These are phyloP conservation scores for Beta macrorhiza DNA, from an alignment of 179 eudicot genomes.

Conservation along the genomic window DNA sequence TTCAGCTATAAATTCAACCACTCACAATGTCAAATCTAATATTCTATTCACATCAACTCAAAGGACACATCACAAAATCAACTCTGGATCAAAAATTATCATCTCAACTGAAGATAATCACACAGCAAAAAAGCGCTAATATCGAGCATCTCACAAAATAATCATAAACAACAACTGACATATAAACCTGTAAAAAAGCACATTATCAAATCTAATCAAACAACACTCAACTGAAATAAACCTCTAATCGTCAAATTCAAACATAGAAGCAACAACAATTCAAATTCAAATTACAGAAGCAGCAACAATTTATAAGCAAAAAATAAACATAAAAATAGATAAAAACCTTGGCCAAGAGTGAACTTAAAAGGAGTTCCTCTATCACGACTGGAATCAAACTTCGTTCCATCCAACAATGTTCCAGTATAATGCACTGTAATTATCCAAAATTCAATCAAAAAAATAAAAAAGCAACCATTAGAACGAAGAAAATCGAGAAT, in stretches of 20 bases:
- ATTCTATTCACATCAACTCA: background rate
- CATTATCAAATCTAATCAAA: background rate
- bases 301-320: background rate
- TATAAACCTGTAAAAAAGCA: background rate
- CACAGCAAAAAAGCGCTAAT: too few relatives aligned
- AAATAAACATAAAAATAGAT: background rate
- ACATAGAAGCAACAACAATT: background rate
- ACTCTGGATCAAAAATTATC: background rate
- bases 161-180: too few relatives aligned
- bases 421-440: slow-evolving; percentile 81
- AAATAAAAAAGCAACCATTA: background rate
- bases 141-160: too few relatives aligned
- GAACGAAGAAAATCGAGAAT: background rate
- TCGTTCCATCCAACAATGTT: slow-evolving; percentile 75
- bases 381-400: slow-evolving; percentile 85
- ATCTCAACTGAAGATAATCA: background rate
- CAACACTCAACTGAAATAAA: background rate
- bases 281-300: background rate
- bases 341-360: slow-evolving; percentile 80
- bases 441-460: slow-evolving; percentile 18
- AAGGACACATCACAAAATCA: too few relatives aligned
- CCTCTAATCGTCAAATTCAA: background rate
- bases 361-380: slow-evolving; percentile 72
- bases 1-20: too few relatives aligned
- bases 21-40: background rate